These are phyloP conservation scores for Stachybotrys chartarum DNA, from an alignment of 2,329 filamentous ascomycete genomes.

Conservation along the genomic window DNA sequence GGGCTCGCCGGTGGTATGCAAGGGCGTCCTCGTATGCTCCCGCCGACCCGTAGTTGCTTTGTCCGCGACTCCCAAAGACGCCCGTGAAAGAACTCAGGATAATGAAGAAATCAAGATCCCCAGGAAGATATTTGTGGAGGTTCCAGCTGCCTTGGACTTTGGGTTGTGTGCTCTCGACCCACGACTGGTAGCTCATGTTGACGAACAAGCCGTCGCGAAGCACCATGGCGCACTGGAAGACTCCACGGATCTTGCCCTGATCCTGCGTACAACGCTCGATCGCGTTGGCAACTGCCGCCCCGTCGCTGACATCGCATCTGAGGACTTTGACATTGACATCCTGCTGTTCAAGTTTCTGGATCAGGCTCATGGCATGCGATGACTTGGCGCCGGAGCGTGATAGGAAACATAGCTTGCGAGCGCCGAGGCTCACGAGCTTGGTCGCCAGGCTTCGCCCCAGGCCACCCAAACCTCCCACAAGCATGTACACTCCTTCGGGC, in stretches of 20 bases:
- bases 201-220: constrained; percentile 16
- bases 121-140: constrained; percentile 23
- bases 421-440: not conserved
- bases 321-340: constrained; percentile 7
- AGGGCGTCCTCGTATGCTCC: constrained; percentile 28
- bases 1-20: constrained; percentile 10
- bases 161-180: constrained; percentile 23
- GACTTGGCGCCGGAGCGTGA: not conserved
- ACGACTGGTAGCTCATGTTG: constrained; percentile 30
- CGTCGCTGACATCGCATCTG: not conserved
- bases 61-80: constrained; percentile 24
- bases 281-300: too few species aligned
- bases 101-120: constrained; percentile 30
- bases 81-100: constrained; percentile 28
- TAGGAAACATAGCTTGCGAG: not conserved
- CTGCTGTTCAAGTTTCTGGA: too few species aligned
- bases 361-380: too few species aligned
- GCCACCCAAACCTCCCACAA: not conserved
- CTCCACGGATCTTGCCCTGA: constrained; percentile 15
- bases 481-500: not conserved
- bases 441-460: not conserved
- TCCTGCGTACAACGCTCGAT: not conserved
- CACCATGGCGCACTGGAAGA: constrained; percentile 35
- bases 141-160: constrained; percentile 38
- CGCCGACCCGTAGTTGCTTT: constrained; percentile 31